Conservation (phyloP, 768 basidiomycete genomes). For the Hysterangium stoloniferum region DNA sequence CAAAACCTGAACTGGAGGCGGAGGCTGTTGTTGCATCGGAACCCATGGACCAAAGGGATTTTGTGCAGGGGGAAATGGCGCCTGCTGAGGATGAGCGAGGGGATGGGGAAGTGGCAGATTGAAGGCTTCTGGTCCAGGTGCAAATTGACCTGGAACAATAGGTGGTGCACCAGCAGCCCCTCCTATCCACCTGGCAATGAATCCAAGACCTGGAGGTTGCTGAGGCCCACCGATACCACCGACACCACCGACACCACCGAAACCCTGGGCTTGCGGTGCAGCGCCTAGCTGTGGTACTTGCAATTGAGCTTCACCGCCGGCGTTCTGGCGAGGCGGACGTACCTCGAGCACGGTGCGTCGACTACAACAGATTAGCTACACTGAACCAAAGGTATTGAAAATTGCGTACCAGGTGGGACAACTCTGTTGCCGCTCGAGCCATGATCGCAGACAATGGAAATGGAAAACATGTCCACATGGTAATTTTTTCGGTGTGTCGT, state of each 20-base stretch:
- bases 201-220: conserved; percentile 27
- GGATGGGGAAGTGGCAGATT: conserved; percentile 5
- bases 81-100: background rate
- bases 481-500: conserved; percentile 93
- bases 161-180: conserved; percentile 44
- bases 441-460: conserved; percentile 92
- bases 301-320: conserved; percentile 9
- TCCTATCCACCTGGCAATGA: conserved; percentile 46
- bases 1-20: conserved; percentile 13
- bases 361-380: conserved; percentile 29
- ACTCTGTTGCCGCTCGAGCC: conserved; percentile 97
- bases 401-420: conserved; percentile 98
- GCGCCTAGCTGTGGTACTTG: conserved; percentile 19
- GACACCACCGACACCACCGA: too few species aligned
- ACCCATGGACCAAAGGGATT: conserved; percentile 24
- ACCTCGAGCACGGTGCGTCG: conserved; percentile 71
- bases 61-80: conserved; percentile 11
- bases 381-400: conserved; percentile 11
- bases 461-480: conserved; percentile 98
- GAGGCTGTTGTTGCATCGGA: conserved; percentile 11
- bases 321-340: conserved; percentile 17
- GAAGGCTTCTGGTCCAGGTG: conserved; percentile 19
- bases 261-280: conserved; percentile 22
- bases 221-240: conserved; percentile 24
- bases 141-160: conserved; percentile 25